These are phyloP conservation scores for Blepharisma stoltei DNA, from an alignment of 73 alveolate genomes.

Conservation along the genomic window DNA sequence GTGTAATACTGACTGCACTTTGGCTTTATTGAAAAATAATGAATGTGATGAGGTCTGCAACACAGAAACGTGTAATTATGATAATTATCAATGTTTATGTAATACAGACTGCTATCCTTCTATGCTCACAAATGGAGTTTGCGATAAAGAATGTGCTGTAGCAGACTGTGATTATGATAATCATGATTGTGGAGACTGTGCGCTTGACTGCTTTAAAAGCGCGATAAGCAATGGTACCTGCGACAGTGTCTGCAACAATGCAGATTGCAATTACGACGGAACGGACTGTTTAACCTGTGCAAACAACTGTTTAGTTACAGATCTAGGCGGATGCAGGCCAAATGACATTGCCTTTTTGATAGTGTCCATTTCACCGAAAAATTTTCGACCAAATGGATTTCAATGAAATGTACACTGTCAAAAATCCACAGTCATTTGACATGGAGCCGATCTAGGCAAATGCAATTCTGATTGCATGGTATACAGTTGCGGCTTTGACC, in stretches of 20 bases:
- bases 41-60: slow-evolving; percentile 5
- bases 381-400: no score
- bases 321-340: not conserved
- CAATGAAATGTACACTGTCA: no score
- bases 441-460: not conserved
- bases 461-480: slow-evolving; percentile 15
- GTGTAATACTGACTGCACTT: not conserved
- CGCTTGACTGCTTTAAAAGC: not conserved
- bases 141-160: not conserved
- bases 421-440: no score
- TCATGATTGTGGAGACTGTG: not conserved
- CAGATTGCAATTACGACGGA: not conserved
- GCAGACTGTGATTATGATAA: not conserved
- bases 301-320: not conserved
- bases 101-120: not conserved
- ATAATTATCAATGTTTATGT: not conserved
- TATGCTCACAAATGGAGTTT: no score
- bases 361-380: no score
- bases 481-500: not conserved
- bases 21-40: not conserved
- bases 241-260: not conserved
- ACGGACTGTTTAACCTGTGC: not conserved
- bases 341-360: no score
- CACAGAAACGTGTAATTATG: not conserved
- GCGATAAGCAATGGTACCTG: not conserved